Base-by-base conservation (phyloP, 1,284 basidiomycete genomes). In the Leccinum insigne region DNA sequence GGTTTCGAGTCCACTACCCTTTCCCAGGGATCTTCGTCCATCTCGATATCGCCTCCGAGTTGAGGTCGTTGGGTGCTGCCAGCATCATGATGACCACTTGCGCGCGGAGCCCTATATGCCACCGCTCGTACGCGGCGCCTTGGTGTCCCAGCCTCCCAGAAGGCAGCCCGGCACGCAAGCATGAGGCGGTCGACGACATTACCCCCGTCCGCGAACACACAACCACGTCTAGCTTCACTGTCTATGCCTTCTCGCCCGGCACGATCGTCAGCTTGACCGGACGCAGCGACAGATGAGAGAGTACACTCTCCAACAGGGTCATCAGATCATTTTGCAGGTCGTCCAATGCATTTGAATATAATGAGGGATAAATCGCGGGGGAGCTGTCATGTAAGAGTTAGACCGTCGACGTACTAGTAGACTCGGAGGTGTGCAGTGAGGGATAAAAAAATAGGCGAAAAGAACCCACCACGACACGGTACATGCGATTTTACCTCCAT, bases 121-220 rank as follows among this genome's bases (percentile, higher is more conserved):
- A 92, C 82, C 5, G 81, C 80, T 81, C 59, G 92, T 94, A 42
- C 85, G 79, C 7, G 93, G 93, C 0, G 94, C 89, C 65, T 85
- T 89, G 16, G 92, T 90, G 70, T 95, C 91, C 85, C 38, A 40
- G 38, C 14, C 38, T 40, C 38, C 38, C 87, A 92, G 10, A 95
- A 76, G 0, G 91, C 91, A 1, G 90, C 90, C 11, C 89, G 84
- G 2, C 88, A 85, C 0, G 90, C 89, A 78, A 94, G 83, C 78
- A 93, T 92, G 3, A 94, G 76, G 47, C 88, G 88, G 72, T 94
- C 93, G 61, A 86, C 81, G 32, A 90, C 71, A 72, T 93, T 94
- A 0, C 93, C 93, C 5, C 84, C 81, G 68, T 94, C 90, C 0
- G 87, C 80, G 16, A 92, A 82, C 13, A 40, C 38, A 94, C 82